Base-by-base conservation (phyloP, 257 asterid species). In the Mentha longifolia region DNA sequence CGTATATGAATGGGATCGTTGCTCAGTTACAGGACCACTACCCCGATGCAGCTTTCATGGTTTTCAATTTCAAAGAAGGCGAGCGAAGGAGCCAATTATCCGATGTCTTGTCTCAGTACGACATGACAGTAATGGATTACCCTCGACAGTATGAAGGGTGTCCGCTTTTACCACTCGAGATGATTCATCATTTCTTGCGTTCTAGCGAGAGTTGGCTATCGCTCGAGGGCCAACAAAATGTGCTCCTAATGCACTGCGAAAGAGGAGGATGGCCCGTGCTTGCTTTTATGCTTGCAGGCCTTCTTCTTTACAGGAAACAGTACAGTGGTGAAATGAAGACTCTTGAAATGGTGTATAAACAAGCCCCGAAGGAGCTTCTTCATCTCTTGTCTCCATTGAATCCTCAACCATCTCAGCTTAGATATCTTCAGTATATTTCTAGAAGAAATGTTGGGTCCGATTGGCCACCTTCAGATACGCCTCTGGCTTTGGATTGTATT, bases 121-220 rank as follows among this genome's bases (percentile, higher is more conserved):
- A 90, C 77, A 95, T 95, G 98, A 95, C 98, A 1, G 97, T 92
- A 69, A 92, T 95, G 99, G 99, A 95, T 74, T 95, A 95, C 78
- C 99, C 99, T 75, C 87, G 87, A 70, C 97, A 92, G 67, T 89
- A 88, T 28, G 99, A 95, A 79, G 95, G 98, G 55, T 92, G 97
- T 82, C 94, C 96, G 0, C 82, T 95, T 33, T 80, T 95, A 77
- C 91, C 97, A 5, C 74, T 95, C 68, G 99, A 95, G 86, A 95
- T 90, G 99, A 95, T 92, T 81, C 88, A 95, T 80, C 99, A 95
- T 79, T 95, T 92, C 81, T 74, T 95, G 76, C 86, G 98, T 61
- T 95, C 99, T 14, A 95, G 98, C 78, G 98, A 95, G 92, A 95
- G 97, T 78, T 95, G 99, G 99, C 80, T 95, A 79, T 95, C 99